These are phyloP conservation scores for Bertia moriformis DNA, from an alignment of 2,329 filamentous ascomycete genomes.

Conservation along the genomic window DNA sequence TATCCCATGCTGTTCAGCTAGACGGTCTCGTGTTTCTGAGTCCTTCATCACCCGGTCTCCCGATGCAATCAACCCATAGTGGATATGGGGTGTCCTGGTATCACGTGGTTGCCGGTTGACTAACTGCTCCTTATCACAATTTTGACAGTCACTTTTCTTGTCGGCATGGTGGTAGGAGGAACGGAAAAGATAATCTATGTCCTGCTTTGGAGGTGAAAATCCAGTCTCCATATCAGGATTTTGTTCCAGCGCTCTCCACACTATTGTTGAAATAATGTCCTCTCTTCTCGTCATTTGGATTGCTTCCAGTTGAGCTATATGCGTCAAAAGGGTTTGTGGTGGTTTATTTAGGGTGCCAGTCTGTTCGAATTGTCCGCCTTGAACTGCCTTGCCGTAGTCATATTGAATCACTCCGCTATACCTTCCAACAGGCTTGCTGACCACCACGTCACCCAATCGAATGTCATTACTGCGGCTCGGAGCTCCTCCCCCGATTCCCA, in stretches of 20 bases:
- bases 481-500: slow-evolving; percentile 6
- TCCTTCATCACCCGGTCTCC: slow-evolving; percentile 4
- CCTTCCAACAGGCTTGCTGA: background rate
- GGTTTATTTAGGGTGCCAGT: slow-evolving; percentile 2
- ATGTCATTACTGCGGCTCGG: slow-evolving; percentile 1
- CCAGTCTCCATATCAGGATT: background rate
- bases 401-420: slow-evolving; percentile 4
- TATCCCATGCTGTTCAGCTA: slow-evolving; percentile 1
- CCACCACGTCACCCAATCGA: background rate
- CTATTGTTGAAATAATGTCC: background rate
- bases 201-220: background rate
- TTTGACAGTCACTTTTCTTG: background rate
- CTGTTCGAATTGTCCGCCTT: slow-evolving; percentile 2
- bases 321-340: slow-evolving; percentile 1
- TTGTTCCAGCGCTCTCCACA: background rate
- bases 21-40: slow-evolving; percentile 2
- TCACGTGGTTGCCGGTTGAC: background rate
- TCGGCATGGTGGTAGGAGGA: background rate
- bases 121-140: background rate
- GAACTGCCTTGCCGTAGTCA: slow-evolving; percentile 3
- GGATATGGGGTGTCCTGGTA: slow-evolving; percentile 1
- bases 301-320: slow-evolving; percentile 1
- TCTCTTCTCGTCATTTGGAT: background rate
- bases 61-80: slow-evolving; percentile 5
- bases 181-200: background rate